Conservation (phyloP, 2,329 filamentous ascomycete species). For the Monosporascus sp. region DNA sequence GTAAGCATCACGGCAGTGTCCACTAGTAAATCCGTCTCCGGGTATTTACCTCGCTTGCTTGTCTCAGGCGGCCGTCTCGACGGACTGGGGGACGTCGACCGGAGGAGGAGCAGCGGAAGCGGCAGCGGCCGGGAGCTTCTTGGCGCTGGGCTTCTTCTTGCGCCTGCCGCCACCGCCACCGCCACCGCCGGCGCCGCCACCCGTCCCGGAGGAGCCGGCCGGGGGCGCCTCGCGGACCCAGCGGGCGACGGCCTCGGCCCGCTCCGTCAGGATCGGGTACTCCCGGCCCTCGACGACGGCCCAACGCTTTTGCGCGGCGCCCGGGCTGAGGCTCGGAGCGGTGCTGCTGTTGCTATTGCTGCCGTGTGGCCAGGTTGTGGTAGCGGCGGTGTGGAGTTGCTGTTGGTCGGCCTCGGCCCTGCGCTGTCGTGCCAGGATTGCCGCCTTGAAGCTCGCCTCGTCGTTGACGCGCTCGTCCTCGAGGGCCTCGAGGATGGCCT, state of each 20-base stretch:
- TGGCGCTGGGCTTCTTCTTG: conserved; percentile 25
- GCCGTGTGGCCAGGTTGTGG: background rate
- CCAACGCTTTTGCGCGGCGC: conserved; percentile 45
- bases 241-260: conserved; percentile 61
- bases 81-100: too few species aligned
- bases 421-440: conserved; percentile 56
- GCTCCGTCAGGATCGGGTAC: conserved; percentile 64
- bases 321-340: conserved; percentile 13
- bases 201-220: conserved; percentile 16
- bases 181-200: conserved; percentile 20
- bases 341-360: conserved; percentile 6
- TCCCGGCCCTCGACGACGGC: conserved; percentile 61
- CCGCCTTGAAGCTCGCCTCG: conserved; percentile 59
- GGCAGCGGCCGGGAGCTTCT: conserved; percentile 8
- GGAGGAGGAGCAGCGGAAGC: background rate
- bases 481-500: conserved; percentile 62
- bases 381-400: conserved; percentile 10
- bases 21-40: too few species aligned
- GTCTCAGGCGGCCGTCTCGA: background rate
- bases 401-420: conserved; percentile 49
- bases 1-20: too few species aligned
- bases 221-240: conserved; percentile 62
- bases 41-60: too few species aligned
- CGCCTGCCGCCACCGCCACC: conserved; percentile 22
- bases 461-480: conserved; percentile 64